A percentile compares a stretch with the other conserved stretches of the same genome.
Evolutionary conservation across 345 rosid genomes (phyloP).

Genomic region (Hevea brasiliensis): DNA sequence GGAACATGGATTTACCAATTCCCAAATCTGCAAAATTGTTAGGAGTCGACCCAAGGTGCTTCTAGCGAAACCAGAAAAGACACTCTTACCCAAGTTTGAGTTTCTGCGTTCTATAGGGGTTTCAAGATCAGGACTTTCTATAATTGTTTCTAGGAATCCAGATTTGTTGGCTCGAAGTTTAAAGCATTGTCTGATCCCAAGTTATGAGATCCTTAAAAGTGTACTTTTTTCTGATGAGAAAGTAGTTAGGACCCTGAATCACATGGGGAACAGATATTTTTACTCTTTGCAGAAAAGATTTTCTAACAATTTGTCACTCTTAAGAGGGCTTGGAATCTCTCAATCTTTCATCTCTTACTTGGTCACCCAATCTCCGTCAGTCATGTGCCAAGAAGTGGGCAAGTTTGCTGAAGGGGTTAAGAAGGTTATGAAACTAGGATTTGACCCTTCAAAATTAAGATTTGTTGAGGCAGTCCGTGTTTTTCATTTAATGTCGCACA

Average conservation of each 20-base stretch:
- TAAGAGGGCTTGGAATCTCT: not conserved
- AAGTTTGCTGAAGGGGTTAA: constrained; percentile 21
- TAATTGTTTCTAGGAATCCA: not conserved
- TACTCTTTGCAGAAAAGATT: not conserved
- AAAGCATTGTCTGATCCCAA: not conserved
- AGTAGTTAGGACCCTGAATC: not conserved
- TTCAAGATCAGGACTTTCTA: not conserved
- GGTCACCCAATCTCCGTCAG: not conserved
- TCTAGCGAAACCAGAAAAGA: not conserved
- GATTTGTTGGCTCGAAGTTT: not conserved
- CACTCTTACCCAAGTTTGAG: constrained; percentile 5
- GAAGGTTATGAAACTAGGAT: constrained; percentile 31
- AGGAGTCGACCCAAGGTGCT: constrained; percentile 4
- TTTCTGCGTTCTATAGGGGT: constrained; percentile 2
- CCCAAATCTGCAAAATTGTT: constrained; percentile 11
- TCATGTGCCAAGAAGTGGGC: not conserved
- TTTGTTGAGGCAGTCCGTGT: constrained; percentile 25
- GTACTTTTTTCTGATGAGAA: not conserved
- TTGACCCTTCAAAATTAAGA: constrained; percentile 24
- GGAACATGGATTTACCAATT: not conserved
- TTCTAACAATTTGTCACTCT: not conserved
- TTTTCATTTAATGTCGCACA: not conserved
- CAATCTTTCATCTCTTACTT: not conserved
- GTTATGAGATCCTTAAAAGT: not conserved
- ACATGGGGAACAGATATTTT: not conserved